Conservation (phyloP, 2,329 filamentous ascomycete species). For the Arthroderma sp. region DNA sequence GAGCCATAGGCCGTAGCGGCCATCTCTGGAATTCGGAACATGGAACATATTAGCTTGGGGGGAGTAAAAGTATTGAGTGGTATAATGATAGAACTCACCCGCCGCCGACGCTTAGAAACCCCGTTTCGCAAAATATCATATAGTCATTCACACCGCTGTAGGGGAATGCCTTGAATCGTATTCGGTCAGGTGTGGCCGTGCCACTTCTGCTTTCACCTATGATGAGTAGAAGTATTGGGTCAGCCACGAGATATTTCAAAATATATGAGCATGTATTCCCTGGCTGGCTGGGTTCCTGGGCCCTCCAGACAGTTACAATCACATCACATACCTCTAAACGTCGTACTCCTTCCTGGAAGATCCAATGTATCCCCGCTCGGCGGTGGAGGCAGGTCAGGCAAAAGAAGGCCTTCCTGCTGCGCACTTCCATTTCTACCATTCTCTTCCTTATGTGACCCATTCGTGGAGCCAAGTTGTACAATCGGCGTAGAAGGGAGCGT, state of each 20-base stretch:
- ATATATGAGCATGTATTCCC: too few species aligned
- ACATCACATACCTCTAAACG: constrained; percentile 29
- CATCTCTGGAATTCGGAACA: constrained; percentile 41
- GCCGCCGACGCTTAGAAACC: constrained; percentile 75
- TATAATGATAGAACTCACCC: constrained; percentile 35
- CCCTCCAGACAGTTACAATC: constrained; percentile 6
- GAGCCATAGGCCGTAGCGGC: constrained; percentile 86
- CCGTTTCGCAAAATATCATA: constrained; percentile 80
- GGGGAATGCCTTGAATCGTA: constrained; percentile 93
- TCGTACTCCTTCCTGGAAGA: constrained; percentile 46
- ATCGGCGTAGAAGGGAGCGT: constrained; percentile 43
- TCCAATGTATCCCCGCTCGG: constrained; percentile 55
- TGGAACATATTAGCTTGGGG: background rate
- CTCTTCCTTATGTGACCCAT: background rate
- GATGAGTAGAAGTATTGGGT: background rate
- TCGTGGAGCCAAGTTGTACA: constrained; percentile 10
- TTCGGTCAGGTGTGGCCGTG: constrained; percentile 53
- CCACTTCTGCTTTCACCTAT: constrained; percentile 27
- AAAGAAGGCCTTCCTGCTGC: constrained; percentile 31
- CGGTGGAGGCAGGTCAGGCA: constrained; percentile 51
- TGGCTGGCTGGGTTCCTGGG: too few species aligned
- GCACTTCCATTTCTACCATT: background rate
- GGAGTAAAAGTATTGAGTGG: background rate
- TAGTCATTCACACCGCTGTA: constrained; percentile 96
- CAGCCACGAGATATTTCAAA: too few species aligned